A percentile compares a stretch with the other conserved stretches of the same genome.
Conservation (phyloP, 2,329 filamentous ascomycete species). For the Ophiostoma ulmi region DNA sequence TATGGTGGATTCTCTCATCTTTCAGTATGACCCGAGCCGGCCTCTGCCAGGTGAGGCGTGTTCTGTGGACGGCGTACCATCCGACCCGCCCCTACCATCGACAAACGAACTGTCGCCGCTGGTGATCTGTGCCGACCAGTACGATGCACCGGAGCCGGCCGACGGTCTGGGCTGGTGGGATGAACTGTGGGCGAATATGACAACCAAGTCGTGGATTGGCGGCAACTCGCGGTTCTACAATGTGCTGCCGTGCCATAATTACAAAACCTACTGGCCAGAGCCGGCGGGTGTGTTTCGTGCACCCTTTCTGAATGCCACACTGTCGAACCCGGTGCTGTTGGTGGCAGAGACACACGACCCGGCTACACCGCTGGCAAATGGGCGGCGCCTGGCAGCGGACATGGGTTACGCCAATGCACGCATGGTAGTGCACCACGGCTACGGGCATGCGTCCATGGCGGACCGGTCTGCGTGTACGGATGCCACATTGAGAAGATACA, state of each 20-base stretch:
- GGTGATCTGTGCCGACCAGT: slow-evolving; percentile 27
- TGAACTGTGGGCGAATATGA: slow-evolving; percentile 46
- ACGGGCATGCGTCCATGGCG: slow-evolving; percentile 42
- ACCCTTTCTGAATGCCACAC: slow-evolving; percentile 40
- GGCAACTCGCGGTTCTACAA: slow-evolving; percentile 43
- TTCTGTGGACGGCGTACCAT: not conserved
- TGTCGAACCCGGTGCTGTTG: slow-evolving; percentile 43
- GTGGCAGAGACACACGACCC: slow-evolving; percentile 48
- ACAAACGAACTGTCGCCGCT: not conserved
- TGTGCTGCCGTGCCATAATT: slow-evolving; percentile 46
- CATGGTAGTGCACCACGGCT: slow-evolving; percentile 46
- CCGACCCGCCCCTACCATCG: not conserved
- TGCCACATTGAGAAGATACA: slow-evolving; percentile 30
- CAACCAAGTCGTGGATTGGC: slow-evolving; percentile 41
- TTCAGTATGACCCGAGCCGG: not conserved
- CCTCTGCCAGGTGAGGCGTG: not conserved
- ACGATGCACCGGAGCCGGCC: slow-evolving; percentile 39
- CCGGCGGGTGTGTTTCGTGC: slow-evolving; percentile 44
- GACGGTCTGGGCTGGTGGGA: slow-evolving; percentile 44
- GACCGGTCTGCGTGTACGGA: slow-evolving; percentile 45
- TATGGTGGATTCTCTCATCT: not conserved
- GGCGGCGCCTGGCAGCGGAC: slow-evolving; percentile 40
- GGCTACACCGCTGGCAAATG: slow-evolving; percentile 47
- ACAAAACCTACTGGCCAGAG: slow-evolving; percentile 41
- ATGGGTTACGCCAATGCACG: slow-evolving; percentile 45